A percentile compares a stretch with the other conserved stretches of the same genome.
Conservation (phyloP, 352 stramenopile genomes). For the Aphanomyces cochlioides region DNA sequence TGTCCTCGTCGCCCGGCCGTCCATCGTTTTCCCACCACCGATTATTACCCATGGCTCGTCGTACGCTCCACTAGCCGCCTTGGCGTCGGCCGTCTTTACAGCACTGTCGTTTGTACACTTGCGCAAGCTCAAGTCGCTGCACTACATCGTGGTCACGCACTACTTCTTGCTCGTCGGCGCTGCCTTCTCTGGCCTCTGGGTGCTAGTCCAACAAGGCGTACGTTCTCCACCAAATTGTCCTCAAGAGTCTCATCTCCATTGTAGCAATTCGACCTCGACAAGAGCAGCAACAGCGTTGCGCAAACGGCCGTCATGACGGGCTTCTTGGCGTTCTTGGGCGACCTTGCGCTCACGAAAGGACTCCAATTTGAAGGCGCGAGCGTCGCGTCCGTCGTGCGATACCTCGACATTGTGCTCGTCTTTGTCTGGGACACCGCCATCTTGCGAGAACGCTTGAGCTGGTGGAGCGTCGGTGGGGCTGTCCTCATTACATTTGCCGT, state of each 20-base stretch:
- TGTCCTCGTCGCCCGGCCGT: constrained; percentile 45
- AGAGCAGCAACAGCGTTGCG: neutral
- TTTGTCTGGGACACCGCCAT: constrained; percentile 41
- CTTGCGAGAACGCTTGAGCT: constrained; percentile 34
- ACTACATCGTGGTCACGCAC: constrained; percentile 64
- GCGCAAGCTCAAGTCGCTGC: constrained; percentile 53
- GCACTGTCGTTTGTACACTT: constrained; percentile 67
- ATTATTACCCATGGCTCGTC: constrained; percentile 28
- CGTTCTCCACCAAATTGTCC: neutral
- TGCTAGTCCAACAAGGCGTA: constrained; percentile 44
- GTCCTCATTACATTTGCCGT: constrained; percentile 39
- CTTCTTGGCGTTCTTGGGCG: constrained; percentile 39
- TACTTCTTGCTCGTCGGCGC: constrained; percentile 76
- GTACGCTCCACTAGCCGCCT: constrained; percentile 34
- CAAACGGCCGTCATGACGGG: constrained; percentile 31
- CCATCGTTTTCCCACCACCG: constrained; percentile 40
- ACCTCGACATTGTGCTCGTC: constrained; percentile 44
- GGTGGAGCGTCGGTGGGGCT: constrained; percentile 36
- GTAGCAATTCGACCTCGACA: constrained; percentile 7
- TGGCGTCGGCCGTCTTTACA: constrained; percentile 42
- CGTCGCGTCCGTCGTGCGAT: constrained; percentile 42
- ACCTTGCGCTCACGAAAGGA: constrained; percentile 41
- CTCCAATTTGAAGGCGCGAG: constrained; percentile 45
- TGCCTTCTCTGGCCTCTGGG: constrained; percentile 46
- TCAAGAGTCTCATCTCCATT: neutral